Conservation (phyloP, 139 green algal genomes). For the Picochlorum costavermella region DNA sequence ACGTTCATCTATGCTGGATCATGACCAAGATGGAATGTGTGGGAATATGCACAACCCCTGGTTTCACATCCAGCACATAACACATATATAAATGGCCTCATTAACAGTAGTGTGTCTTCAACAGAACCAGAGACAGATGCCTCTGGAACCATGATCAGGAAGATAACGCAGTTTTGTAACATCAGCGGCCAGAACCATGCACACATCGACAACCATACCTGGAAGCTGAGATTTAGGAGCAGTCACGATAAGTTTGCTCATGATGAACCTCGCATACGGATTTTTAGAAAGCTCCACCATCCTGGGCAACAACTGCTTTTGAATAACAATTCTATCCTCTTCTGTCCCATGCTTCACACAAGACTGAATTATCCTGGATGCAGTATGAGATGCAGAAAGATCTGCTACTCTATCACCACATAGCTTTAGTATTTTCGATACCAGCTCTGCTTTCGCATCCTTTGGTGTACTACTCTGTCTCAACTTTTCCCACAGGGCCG, state of each 20-base stretch:
- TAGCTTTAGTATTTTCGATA: constrained; percentile 44
- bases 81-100: constrained; percentile 18
- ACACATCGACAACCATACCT: constrained; percentile 29
- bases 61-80: constrained; percentile 44
- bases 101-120: constrained; percentile 14
- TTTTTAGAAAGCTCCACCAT: constrained; percentile 65
- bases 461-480: constrained; percentile 36
- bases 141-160: constrained; percentile 20
- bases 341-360: constrained; percentile 61
- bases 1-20: constrained; percentile 42
- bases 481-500: constrained; percentile 56
- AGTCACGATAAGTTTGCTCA: constrained; percentile 63
- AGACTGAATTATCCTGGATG: constrained; percentile 76
- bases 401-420: constrained; percentile 51
- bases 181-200: constrained; percentile 33
- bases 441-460: constrained; percentile 40
- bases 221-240: constrained; percentile 52
- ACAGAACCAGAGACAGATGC: neutral
- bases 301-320: constrained; percentile 52
- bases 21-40: constrained; percentile 33
- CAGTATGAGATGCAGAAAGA: constrained; percentile 63
- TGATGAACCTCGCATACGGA: constrained; percentile 75
- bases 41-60: neutral
- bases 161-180: constrained; percentile 63
- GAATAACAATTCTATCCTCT: constrained; percentile 39